A percentile compares a stretch with the other conserved stretches of the same genome.
Conservation (phyloP, 2,329 filamentous ascomycete genomes). For the Trichoderma lentiforme region DNA sequence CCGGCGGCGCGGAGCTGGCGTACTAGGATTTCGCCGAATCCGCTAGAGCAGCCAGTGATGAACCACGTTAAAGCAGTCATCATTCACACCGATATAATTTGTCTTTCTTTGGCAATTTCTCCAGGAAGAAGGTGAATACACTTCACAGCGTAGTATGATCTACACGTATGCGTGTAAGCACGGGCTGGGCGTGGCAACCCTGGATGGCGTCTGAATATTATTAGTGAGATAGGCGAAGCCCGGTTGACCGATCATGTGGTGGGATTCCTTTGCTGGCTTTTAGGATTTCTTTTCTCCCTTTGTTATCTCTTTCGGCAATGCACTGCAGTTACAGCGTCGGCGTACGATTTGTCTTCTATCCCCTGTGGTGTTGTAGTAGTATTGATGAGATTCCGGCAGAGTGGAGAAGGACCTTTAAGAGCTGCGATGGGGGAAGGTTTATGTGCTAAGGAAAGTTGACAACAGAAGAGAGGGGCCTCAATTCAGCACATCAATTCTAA, state of each 20-base stretch:
- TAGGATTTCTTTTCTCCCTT: background rate
- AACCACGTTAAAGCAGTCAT: slow-evolving; percentile 31
- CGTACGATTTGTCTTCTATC: background rate
- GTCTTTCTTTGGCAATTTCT: background rate
- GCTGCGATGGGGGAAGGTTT: background rate
- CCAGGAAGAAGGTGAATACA: background rate
- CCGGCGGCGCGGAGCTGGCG: slow-evolving; percentile 36
- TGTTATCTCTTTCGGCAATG: background rate
- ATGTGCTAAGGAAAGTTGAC: background rate
- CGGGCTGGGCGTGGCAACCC: background rate
- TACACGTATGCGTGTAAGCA: background rate
- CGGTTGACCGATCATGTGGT: background rate
- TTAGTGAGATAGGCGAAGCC: background rate
- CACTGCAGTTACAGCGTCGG: background rate
- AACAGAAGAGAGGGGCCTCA: background rate
- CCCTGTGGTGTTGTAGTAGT: background rate
- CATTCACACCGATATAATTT: background rate
- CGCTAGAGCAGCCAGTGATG: slow-evolving; percentile 44
- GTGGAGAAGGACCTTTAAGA: background rate
- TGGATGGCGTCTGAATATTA: background rate
- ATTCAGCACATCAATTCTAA: background rate
- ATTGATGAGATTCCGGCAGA: background rate
- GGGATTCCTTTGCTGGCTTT: background rate
- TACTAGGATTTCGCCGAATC: slow-evolving; percentile 39
- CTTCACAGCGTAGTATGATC: background rate